Percentiles rank a stretch among this genome's conserved stretches.
phyloP scores from a whole-genome alignment of 176 grass and related monocot genomes.

The Dendrocalamus sinicus region DNA sequence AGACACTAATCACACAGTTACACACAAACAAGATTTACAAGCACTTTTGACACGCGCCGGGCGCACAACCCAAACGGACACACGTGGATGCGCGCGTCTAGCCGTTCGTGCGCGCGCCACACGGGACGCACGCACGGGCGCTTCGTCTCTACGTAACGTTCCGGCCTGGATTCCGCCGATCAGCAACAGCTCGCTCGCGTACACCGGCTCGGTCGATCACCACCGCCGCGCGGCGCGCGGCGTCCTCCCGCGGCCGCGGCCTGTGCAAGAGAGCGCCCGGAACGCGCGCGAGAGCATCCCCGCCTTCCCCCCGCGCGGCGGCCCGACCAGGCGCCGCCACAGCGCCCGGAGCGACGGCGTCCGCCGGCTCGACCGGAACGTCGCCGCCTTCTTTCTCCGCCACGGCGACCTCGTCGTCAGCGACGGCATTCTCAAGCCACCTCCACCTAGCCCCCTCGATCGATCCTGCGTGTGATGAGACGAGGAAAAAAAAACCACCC shows the following conservation, averaged over 20 bases:
- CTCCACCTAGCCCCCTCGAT: neutral
- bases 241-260: conserved; percentile 8
- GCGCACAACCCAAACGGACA: too few relatives aligned
- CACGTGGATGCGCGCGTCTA: too few relatives aligned
- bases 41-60: too few relatives aligned
- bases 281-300: conserved; percentile 32
- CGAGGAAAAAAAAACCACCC: neutral
- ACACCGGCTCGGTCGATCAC: neutral
- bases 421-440: conserved; percentile 19
- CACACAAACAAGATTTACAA: too few relatives aligned
- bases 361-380: neutral
- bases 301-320: conserved; percentile 1
- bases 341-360: conserved; percentile 32
- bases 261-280: neutral
- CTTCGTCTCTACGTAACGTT: too few relatives aligned
- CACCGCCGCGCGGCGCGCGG: neutral
- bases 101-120: too few relatives aligned
- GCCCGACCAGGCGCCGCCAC: conserved; percentile 41
- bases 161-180: too few relatives aligned
- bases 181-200: too few relatives aligned
- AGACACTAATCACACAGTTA: too few relatives aligned
- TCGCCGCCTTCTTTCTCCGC: conserved; percentile 38
- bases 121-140: too few relatives aligned
- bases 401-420: conserved; percentile 32
- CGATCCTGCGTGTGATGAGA: neutral